A percentile compares a stretch with the other conserved stretches of the same genome.
phyloP scores from a whole-genome alignment of 164 flowering plant species.

The Piper longum region DNA sequence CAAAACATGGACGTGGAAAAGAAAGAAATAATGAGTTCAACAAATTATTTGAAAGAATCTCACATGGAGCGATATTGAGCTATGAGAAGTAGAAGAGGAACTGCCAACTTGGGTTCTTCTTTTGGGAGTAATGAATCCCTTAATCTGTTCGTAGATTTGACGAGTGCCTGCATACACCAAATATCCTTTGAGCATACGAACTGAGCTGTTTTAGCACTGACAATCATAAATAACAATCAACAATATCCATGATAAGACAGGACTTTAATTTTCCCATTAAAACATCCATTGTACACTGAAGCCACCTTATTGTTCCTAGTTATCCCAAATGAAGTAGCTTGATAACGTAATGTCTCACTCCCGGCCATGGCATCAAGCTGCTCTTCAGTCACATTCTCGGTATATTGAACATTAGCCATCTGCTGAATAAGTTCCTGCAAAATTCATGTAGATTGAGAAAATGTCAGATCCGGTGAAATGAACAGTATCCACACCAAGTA shows the following conservation, averaged over 20 bases:
- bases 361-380: conserved; percentile 99
- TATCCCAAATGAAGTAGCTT: conserved; percentile 90
- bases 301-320: conserved; percentile 86
- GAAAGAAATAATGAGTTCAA: neutral
- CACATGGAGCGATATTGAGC: conserved; percentile 97
- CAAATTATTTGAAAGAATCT: conserved; percentile 13
- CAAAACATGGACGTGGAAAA: too few relatives aligned
- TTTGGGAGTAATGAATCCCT: conserved; percentile 84
- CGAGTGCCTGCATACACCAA: conserved; percentile 49
- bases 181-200: neutral
- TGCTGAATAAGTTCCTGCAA: conserved; percentile 92
- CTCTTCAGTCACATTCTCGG: conserved; percentile 96
- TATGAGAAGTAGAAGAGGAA: conserved; percentile 82
- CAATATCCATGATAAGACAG: neutral
- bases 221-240: neutral
- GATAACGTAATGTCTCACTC: conserved; percentile 91
- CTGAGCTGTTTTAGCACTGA: neutral
- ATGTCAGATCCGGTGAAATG: neutral
- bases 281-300: neutral
- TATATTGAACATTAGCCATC: conserved; percentile 98
- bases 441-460: neutral
- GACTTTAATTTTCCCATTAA: neutral
- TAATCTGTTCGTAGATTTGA: conserved; percentile 79
- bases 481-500: neutral
- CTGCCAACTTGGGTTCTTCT: conserved; percentile 87